phyloP scores from a whole-genome alignment of 2,329 filamentous ascomycete genomes.

The Passalora sequoiae region DNA sequence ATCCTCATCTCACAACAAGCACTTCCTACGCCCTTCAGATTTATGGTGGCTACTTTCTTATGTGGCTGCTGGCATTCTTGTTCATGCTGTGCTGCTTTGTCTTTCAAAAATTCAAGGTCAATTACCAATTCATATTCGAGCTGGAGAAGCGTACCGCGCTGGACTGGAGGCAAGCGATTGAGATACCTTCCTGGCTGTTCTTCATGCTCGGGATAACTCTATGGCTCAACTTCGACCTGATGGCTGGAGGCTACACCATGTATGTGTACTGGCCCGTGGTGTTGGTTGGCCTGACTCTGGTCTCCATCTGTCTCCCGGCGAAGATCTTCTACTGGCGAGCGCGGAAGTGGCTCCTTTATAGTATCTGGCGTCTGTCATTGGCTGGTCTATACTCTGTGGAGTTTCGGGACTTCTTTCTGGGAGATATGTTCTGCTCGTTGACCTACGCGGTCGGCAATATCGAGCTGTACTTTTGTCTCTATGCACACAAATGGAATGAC shows the following conservation, averaged over 20 bases:
- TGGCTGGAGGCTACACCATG: conserved; percentile 57
- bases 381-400: conserved; percentile 89
- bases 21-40: conserved; percentile 52
- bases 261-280: conserved; percentile 84
- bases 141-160: conserved; percentile 76
- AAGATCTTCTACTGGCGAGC: conserved; percentile 70
- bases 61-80: conserved; percentile 71
- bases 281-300: conserved; percentile 62
- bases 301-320: conserved; percentile 67
- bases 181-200: conserved; percentile 80
- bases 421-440: conserved; percentile 94
- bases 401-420: conserved; percentile 94
- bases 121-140: conserved; percentile 86
- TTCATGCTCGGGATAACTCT: conserved; percentile 71
- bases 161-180: conserved; percentile 82
- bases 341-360: conserved; percentile 80
- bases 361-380: conserved; percentile 77
- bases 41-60: conserved; percentile 87
- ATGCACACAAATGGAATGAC: conserved; percentile 68
- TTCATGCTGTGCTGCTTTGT: conserved; percentile 81
- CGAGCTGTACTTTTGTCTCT: conserved; percentile 90
- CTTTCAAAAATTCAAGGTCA: conserved; percentile 81
- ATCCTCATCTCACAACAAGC: conserved; percentile 24
- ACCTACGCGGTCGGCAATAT: conserved; percentile 88
- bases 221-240: conserved; percentile 80